Percentiles rank a stretch among this genome's conserved stretches.
Conservation (phyloP, 768 basidiomycete species). For the Boletales sp. region DNA sequence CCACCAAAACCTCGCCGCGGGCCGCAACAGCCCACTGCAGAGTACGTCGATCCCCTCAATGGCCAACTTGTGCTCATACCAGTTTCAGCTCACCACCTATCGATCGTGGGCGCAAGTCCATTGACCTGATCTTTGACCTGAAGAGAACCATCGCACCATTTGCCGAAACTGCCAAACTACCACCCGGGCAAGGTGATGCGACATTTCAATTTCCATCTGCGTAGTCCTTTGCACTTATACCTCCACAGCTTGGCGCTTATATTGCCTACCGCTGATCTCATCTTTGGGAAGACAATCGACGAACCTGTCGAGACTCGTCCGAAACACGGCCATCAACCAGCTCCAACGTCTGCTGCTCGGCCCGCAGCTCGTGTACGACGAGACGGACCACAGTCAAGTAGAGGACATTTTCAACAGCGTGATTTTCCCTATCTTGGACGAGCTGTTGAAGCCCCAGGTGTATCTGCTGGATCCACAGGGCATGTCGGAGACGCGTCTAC, state of each 20-base stretch:
- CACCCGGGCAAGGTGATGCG: constrained; percentile 29
- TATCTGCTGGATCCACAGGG: constrained; percentile 76
- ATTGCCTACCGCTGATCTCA: constrained; percentile 69
- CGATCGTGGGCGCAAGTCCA: constrained; percentile 75
- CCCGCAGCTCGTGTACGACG: constrained; percentile 60
- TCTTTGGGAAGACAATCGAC: constrained; percentile 78
- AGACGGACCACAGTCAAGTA: constrained; percentile 57
- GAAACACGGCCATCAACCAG: constrained; percentile 74
- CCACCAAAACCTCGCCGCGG: constrained; percentile 50
- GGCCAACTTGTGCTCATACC: not conserved
- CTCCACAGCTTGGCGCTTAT: constrained; percentile 70
- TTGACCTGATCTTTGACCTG: constrained; percentile 76
- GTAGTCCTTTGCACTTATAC: constrained; percentile 2
- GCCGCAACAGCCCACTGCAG: constrained; percentile 47
- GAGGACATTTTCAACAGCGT: constrained; percentile 86
- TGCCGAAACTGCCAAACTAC: constrained; percentile 44
- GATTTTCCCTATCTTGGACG: constrained; percentile 89
- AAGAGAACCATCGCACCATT: constrained; percentile 63
- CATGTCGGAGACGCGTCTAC: constrained; percentile 86
- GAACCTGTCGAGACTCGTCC: constrained; percentile 79
- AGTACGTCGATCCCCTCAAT: constrained; percentile 36
- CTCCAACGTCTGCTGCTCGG: constrained; percentile 84
- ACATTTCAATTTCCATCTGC: not conserved
- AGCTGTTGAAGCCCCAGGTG: constrained; percentile 81
- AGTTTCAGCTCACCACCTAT: constrained; percentile 63